phyloP scores from a whole-genome alignment of 805 yeast genomes.

The Myxozyma lipomycoides region DNA sequence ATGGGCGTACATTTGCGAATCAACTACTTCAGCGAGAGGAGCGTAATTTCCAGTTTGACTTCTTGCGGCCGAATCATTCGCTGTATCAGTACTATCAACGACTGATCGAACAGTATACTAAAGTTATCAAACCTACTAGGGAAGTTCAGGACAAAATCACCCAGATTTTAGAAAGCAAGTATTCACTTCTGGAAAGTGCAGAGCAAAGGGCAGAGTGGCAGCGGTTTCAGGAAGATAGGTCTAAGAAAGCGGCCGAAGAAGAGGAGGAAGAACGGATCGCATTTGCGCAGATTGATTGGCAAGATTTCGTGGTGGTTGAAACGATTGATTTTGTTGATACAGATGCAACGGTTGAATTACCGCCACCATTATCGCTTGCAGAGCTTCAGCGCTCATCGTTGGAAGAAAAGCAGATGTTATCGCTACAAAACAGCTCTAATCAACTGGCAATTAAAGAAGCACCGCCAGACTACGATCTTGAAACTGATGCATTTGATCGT shows the following conservation, averaged over 20 bases:
- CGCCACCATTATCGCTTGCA: conserved; percentile 49
- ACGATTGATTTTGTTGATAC: conserved; percentile 60
- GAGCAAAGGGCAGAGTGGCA: conserved; percentile 55
- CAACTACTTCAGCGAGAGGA: conserved; percentile 38
- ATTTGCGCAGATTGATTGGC: conserved; percentile 84
- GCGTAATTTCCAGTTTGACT: conserved; percentile 58
- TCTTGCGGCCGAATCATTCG: conserved; percentile 58
- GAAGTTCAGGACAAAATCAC: conserved; percentile 30
- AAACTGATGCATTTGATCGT: conserved; percentile 1
- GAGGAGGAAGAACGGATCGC: conserved; percentile 44
- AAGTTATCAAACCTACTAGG: conserved; percentile 36
- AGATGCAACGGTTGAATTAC: conserved; percentile 55
- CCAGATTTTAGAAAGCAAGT: conserved; percentile 35
- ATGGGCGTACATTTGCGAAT: conserved; percentile 49
- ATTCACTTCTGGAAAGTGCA: conserved; percentile 46
- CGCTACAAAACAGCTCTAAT: conserved; percentile 19
- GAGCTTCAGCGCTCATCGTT: conserved; percentile 62
- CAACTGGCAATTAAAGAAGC: conserved; percentile 41
- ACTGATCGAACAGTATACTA: conserved; percentile 55
- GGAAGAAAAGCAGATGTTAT: conserved; percentile 44
- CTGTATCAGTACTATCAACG: conserved; percentile 49
- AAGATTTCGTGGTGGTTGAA: conserved; percentile 68
- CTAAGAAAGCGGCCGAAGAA: conserved; percentile 38
- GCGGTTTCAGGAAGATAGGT: conserved; percentile 39
- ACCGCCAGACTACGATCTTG: conserved; percentile 36